Base-by-base conservation (phyloP, 768 basidiomycete species). In the Mycena vitilis region DNA sequence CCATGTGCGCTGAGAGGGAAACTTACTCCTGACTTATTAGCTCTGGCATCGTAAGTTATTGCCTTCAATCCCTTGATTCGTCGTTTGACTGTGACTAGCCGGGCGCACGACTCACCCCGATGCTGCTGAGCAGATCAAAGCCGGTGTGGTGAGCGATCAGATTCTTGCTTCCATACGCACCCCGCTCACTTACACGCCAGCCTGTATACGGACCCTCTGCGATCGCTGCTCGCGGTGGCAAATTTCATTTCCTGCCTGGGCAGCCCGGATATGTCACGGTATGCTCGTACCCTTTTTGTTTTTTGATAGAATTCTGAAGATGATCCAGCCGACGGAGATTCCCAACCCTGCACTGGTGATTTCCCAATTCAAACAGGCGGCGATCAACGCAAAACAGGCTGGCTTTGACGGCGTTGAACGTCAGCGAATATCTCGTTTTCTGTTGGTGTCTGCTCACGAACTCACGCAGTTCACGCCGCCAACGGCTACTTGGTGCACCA, bases 401-500 rank as follows among this genome's bases (percentile, higher is more conserved):
- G 56, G 64, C 22, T 65, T 65, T 16, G 64, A 65, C 57, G 57
- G 64, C 16, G 51, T 65, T n/a, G 64, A 65, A 42, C 10, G 64
- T 65, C 22, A 20, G 48, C 16, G 38, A 30, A 7, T 20, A 20
- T 60, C 30, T 15, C 9, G 25, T 45, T 22, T 30, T 47, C 8
- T 10, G 15, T 15, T 11, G 15, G 40, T 40, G 30, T 30, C 30
- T 40, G 40, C 40, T 40, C 4, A 40, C 10, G 4, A 40, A 2
- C 15, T 40, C 2, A 23, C 30, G 30, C 40, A 73, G 72, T 80
- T 12, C 74, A 75, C 55, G 70, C 60, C 20, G 71, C 73, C 12
- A 77, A 72, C 63, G 76, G 78, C 11, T 80, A 81, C 72, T 72
- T 81, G 20, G 61, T 81, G 63, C 72, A 80, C 55, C 80, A 82